Percentiles rank a stretch among this genome's conserved stretches.
Evolutionary conservation across 2,329 filamentous ascomycete genomes (phyloP).

Genomic region (Xylariaceae sp.): DNA sequence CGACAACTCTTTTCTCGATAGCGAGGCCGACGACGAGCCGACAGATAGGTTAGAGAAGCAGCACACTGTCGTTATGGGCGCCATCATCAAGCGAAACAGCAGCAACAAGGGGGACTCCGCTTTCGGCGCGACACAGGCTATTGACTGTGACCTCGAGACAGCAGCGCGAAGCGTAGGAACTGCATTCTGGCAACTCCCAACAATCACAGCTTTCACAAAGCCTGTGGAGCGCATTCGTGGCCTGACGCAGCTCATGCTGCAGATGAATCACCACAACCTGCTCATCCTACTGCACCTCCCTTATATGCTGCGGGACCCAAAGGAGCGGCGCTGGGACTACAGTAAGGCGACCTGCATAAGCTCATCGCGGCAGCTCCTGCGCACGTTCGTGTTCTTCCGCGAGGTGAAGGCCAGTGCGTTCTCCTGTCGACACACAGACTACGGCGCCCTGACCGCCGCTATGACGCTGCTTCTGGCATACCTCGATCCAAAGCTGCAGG

Average conservation of each 20-base stretch:
- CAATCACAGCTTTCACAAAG: constrained; percentile 32
- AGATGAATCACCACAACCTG: constrained; percentile 58
- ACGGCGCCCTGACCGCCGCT: constrained; percentile 56
- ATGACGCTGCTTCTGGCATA: constrained; percentile 59
- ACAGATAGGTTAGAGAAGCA: constrained; percentile 53
- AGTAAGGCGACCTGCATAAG: constrained; percentile 56
- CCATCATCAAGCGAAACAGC: constrained; percentile 55
- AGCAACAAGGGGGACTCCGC: constrained; percentile 43
- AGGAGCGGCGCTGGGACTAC: constrained; percentile 50
- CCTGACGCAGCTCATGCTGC: constrained; percentile 48
- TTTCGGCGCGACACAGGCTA: constrained; percentile 49
- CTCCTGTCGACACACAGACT: constrained; percentile 57
- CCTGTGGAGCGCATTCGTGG: constrained; percentile 37
- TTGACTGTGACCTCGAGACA: constrained; percentile 55
- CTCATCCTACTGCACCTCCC: constrained; percentile 61
- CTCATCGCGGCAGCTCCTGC: constrained; percentile 57
- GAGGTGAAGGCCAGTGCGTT: constrained; percentile 44
- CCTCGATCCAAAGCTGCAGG: constrained; percentile 45
- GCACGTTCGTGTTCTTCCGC: constrained; percentile 55
- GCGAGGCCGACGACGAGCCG: constrained; percentile 41
- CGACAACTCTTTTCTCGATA: constrained; percentile 47
- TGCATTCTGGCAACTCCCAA: constrained; percentile 55
- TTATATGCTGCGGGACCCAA: constrained; percentile 54
- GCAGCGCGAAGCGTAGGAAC: constrained; percentile 49
- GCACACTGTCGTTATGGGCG: constrained; percentile 49